Base-by-base conservation (phyloP, 208 protist genomes). In the Leishmania guyanensis region DNA sequence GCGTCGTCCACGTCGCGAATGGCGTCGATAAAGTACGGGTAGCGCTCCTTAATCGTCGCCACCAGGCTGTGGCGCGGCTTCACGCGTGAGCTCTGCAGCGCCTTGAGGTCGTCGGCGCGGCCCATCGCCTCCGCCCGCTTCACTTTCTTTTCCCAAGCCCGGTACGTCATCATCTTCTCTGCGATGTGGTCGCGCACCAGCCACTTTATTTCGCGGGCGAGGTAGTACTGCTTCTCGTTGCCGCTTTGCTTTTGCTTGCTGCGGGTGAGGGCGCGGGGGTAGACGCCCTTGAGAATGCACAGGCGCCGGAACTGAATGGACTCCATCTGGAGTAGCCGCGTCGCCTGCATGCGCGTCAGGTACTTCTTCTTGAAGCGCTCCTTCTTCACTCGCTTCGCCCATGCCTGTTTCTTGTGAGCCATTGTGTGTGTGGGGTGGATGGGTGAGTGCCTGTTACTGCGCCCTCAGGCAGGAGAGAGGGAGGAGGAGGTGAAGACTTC, bases 271-370 rank as follows among this genome's bases (percentile, higher is more conserved):
- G 98, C 97, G 43, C 99, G 97, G 9, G 99, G 99, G 90, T 99
- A 99, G 79, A 99, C 98, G 62, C 99, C 99, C 85, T 99, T 99
- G 53, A 99, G 92, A 69, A 99, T 99, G 91, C 98, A 99, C 43
- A 99, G 87, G 9, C 98, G 94, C 66, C 97, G 90, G 85, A 99
- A 99, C 78, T 99, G 93, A 48, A 97, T 94, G 16, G 94, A 89
- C 77, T 93, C 95, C 43, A 99, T 77, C 90, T 99, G 98, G 51
- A 99, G 93, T 56, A 98, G 89, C 33, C 95, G 93, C 26, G 98
- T 89, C 0, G 98, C 98, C 78, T 98, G 93, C 84, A 94, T 98
- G 56, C 98, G 91, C 29, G 96, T 98, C 26, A 99, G 88, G 84
- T 98, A 99, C 84, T 96, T 97, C 87, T 93, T 94, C 85, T 97